A percentile compares a stretch with the other conserved stretches of the same genome.
Evolutionary conservation across 2,329 filamentous ascomycete species (phyloP).

Genomic region (Pseudogymnoascus sp.): DNA sequence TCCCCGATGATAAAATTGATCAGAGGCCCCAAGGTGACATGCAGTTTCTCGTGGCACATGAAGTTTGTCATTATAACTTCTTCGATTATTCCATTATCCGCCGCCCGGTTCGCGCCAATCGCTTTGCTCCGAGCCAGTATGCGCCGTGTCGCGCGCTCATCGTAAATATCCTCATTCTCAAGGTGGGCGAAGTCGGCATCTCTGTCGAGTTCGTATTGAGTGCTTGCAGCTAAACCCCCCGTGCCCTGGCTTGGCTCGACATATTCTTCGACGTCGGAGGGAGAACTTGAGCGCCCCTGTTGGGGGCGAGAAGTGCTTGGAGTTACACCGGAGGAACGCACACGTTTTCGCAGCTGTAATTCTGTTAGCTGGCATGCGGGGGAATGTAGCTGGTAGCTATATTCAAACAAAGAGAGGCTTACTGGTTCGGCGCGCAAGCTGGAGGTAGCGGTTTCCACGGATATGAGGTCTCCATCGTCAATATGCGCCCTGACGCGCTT

Average conservation of each 20-base stretch:
- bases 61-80: constrained; percentile 85
- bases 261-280: constrained; percentile 24
- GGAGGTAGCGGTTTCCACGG: background rate
- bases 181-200: constrained; percentile 54
- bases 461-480: background rate
- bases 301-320: background rate
- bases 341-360: constrained; percentile 1
- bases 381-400: background rate
- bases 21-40: constrained; percentile 79
- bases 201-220: constrained; percentile 55
- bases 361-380: background rate
- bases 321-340: background rate
- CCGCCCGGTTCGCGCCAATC: constrained; percentile 62
- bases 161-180: constrained; percentile 49
- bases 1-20: constrained; percentile 98
- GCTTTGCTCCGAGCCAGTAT: constrained; percentile 41
- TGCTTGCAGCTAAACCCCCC: constrained; percentile 31
- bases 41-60: constrained; percentile 85
- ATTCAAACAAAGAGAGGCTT: background rate
- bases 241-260: constrained; percentile 13
- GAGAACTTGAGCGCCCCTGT: constrained; percentile 11
- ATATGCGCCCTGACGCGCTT: background rate
- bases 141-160: constrained; percentile 58
- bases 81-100: constrained; percentile 82
- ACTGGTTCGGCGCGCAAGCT: background rate